Evolutionary conservation across 257 asterid species (phyloP), one percentile per base, ranked within the genome.

Genomic region (Solanum megistacrolobum): DNA sequence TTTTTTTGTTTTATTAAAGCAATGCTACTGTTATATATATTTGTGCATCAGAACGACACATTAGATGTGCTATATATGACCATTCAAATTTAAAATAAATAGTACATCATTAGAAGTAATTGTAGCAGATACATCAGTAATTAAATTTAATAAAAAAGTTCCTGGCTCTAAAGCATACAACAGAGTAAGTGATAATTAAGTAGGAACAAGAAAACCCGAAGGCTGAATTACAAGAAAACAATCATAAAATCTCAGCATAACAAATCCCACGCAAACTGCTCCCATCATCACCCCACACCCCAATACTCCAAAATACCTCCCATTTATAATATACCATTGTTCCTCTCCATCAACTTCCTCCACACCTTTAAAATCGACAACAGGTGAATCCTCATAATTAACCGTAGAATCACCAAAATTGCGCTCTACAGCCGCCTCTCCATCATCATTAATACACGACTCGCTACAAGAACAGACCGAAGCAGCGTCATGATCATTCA

Each of bases 391-490:
- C 21, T 39, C 86, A 16, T 29, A 43, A 85, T 79, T 79, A 41
- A 83, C 82, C 32, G 38, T 23, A 82, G 43, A 46, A 12, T 13
- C 43, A 13, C 11, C 32, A 14, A 75, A 69, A 69, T 10, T 14
- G 12, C 71, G 23, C 87, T 20, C 84, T 62, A n/a, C 68, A 41
- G 65, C 25, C 34, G 38, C 31, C 43, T 32, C 83, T 12, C 87
- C 89, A 18, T 78, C 89, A 0, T 87, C 90, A 25, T 85, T 66
- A 1, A 74, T 82, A 36, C 66, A 48, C 46, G 90, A 86, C 13
- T 84, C 83, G 38, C 86, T 84, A 55, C 90, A 86, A 9, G 92
- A 91, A 86, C 90, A 87, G 2, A 88, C 48, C 5, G 92, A 89
- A 14, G 79, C 38, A 39, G 41, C 43, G 1, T 91, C 89, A 0